Conservation (phyloP, 257 asterid species). For the Osmanthus fragrans region DNA sequence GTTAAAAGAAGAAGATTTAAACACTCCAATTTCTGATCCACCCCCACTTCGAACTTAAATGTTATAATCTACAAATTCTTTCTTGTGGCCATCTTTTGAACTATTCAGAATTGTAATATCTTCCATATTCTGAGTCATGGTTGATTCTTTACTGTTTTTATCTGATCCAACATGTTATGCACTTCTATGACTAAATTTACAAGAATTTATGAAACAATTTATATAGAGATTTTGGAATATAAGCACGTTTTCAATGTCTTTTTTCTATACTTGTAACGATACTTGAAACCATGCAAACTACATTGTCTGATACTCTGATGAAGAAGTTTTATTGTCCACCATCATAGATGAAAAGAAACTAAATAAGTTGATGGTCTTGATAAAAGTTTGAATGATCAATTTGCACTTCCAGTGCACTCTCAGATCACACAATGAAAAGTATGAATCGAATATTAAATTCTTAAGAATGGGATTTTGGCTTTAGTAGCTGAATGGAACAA, state of each 20-base stretch:
- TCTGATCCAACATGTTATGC: neutral
- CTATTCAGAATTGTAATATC: neutral
- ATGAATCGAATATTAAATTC: neutral
- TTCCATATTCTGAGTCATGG: neutral
- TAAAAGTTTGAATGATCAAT: neutral
- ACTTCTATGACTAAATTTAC: neutral
- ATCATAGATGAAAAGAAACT: neutral
- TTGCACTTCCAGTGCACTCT: neutral
- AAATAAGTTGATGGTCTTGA: neutral
- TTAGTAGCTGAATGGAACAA: conserved; percentile 1
- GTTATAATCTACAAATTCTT: neutral
- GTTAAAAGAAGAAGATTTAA: neutral
- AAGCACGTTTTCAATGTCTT: neutral
- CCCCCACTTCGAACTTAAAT: neutral
- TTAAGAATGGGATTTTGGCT: neutral
- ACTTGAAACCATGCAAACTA: neutral
- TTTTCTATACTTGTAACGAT: neutral
- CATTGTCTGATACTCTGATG: neutral
- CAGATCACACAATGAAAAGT: neutral
- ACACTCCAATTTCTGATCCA: neutral
- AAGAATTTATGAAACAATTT: neutral
- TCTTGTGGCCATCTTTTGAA: neutral
- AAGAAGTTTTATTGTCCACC: neutral
- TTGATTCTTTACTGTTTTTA: neutral
- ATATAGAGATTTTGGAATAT: neutral